phyloP scores from a whole-genome alignment of 2,329 filamentous ascomycete genomes.

The Beauveria sp. region DNA sequence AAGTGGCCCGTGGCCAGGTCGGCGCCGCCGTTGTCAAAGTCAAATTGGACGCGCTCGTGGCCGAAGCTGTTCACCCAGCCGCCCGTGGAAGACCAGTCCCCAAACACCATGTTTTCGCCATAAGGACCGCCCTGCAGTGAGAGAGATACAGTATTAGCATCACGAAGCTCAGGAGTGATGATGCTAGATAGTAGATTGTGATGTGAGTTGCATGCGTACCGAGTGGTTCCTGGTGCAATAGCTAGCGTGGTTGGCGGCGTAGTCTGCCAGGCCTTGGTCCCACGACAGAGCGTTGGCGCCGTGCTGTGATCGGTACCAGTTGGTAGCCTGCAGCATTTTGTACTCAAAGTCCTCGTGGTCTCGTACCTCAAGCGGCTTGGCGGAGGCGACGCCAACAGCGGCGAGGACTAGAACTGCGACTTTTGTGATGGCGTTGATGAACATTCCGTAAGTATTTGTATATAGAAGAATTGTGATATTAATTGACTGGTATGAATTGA shows the following conservation, averaged over 20 bases:
- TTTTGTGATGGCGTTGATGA: background rate
- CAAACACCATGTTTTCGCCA: background rate
- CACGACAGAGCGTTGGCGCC: conserved; percentile 55
- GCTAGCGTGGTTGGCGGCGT: conserved; percentile 52
- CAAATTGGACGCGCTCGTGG: conserved; percentile 12
- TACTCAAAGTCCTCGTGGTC: conserved; percentile 2
- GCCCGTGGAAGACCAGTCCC: background rate
- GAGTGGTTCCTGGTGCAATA: conserved; percentile 51
- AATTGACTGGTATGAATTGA: background rate
- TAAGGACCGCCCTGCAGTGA: background rate
- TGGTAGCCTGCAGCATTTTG: conserved; percentile 58
- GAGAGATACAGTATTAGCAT: background rate
- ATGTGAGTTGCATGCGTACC: background rate
- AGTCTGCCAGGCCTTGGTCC: conserved; percentile 50
- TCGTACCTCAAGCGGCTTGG: background rate
- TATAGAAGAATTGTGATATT: background rate
- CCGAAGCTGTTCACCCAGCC: conserved; percentile 13
- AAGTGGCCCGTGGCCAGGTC: conserved; percentile 18
- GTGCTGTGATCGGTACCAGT: conserved; percentile 74
- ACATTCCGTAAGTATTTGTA: background rate
- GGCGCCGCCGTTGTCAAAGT: conserved; percentile 10
- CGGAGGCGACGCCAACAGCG: background rate
- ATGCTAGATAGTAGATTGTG: too few relatives aligned
- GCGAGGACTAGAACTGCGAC: background rate
- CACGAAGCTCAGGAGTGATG: background rate